Evolutionary conservation across 345 rosid genomes (phyloP).

Genomic region (Populus davidiana): DNA sequence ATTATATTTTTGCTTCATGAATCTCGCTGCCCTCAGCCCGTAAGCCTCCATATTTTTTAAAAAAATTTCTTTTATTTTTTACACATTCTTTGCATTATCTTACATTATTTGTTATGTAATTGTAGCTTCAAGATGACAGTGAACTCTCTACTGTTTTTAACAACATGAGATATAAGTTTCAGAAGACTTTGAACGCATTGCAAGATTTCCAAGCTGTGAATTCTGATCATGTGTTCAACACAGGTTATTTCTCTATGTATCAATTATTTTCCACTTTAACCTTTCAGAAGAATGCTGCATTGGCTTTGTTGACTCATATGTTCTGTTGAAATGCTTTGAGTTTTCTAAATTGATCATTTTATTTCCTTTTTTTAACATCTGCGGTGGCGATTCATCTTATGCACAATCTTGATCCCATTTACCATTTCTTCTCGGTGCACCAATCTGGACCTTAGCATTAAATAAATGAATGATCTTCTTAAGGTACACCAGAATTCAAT

Average conservation of each 20-base stretch:
- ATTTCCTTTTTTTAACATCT: background rate
- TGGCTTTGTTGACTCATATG: background rate
- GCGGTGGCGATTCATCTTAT: background rate
- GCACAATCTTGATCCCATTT: too few relatives aligned
- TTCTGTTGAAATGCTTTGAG: background rate
- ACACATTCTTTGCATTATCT: background rate
- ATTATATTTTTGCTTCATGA: constrained; percentile 63
- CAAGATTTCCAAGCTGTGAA: constrained; percentile 69
- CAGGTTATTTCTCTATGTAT: constrained; percentile 43
- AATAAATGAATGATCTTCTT: too few relatives aligned
- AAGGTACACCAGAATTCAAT: too few relatives aligned
- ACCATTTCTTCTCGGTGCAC: background rate
- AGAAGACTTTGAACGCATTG: constrained; percentile 43
- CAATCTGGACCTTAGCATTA: background rate
- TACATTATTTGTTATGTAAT: constrained; percentile 2
- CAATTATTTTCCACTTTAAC: background rate
- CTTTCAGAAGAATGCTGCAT: background rate
- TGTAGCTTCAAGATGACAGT: constrained; percentile 65
- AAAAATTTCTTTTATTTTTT: background rate
- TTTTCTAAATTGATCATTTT: background rate
- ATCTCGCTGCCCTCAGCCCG: constrained; percentile 64
- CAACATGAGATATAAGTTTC: constrained; percentile 41
- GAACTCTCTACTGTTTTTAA: constrained; percentile 40
- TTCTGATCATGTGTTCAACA: constrained; percentile 80
- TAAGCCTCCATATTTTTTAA: constrained; percentile 15